Evolutionary conservation across 768 basidiomycete genomes (phyloP).

Genomic region (Arthromyces matolae): DNA sequence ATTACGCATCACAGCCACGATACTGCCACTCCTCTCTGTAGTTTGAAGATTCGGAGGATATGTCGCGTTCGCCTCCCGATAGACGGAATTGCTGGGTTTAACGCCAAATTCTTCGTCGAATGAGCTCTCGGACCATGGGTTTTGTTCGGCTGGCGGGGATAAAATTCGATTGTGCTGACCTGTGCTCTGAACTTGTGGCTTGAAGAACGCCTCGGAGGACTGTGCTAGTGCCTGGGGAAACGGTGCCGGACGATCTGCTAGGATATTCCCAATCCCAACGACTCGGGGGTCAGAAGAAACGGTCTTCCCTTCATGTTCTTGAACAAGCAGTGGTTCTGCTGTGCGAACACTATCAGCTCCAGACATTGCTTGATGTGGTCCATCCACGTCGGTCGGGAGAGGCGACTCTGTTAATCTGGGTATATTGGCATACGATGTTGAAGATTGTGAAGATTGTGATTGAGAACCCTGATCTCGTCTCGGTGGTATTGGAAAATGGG

Average conservation of each 20-base stretch:
- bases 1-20: slow-evolving; percentile 68
- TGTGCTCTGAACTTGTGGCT: no score
- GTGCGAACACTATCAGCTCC: no score
- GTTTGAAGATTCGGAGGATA: slow-evolving; percentile 40
- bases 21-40: slow-evolving; percentile 51
- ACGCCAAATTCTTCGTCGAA: slow-evolving; percentile 33
- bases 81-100: slow-evolving; percentile 22
- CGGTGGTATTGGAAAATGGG: slow-evolving; percentile 59
- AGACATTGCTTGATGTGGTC: background rate
- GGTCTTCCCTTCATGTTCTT: no score
- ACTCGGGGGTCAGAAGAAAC: no score
- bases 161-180: no score
- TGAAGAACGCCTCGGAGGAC: no score
- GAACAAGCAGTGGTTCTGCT: no score
- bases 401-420: slow-evolving; percentile 23
- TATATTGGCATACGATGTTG: slow-evolving; percentile 18
- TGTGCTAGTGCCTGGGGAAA: no score
- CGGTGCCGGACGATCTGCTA: no score
- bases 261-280: no score
- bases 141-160: no score
- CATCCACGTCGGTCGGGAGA: slow-evolving; percentile 17
- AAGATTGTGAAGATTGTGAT: slow-evolving; percentile 22
- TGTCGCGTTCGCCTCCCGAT: slow-evolving; percentile 26
- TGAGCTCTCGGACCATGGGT: slow-evolving; percentile 15
- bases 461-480: slow-evolving; percentile 24